phyloP scores from a whole-genome alignment of 2,329 filamentous ascomycete genomes.

The Massarina eburnea region DNA sequence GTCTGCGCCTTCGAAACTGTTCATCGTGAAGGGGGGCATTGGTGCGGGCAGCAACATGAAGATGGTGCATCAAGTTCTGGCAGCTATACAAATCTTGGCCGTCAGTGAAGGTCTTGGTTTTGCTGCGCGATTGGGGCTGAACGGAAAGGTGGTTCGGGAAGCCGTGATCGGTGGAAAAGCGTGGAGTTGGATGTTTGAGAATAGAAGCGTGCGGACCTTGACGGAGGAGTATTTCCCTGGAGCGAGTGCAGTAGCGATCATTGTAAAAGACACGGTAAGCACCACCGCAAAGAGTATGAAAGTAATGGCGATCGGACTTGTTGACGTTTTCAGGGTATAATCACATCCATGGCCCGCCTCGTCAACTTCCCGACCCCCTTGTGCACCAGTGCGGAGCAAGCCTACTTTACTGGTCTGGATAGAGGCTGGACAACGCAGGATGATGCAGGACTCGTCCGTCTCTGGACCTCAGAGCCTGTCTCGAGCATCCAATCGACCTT shows the following conservation, averaged over 20 bases:
- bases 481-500: slow-evolving; percentile 26
- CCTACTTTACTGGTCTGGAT: slow-evolving; percentile 62
- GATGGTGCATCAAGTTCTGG: slow-evolving; percentile 61
- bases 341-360: slow-evolving; percentile 65
- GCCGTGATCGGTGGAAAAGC: slow-evolving; percentile 49
- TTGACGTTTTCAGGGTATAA: slow-evolving; percentile 55
- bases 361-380: slow-evolving; percentile 62
- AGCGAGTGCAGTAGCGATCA: slow-evolving; percentile 49
- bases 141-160: slow-evolving; percentile 53
- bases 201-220: slow-evolving; percentile 57
- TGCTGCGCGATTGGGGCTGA: slow-evolving; percentile 55
- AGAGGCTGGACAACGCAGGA: slow-evolving; percentile 59
- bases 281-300: not conserved
- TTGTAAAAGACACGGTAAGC: slow-evolving; percentile 50
- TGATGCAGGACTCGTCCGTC: slow-evolving; percentile 58
- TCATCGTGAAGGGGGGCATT: slow-evolving; percentile 55
- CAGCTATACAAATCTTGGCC: slow-evolving; percentile 59
- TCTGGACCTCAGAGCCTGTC: slow-evolving; percentile 51
- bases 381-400: slow-evolving; percentile 64
- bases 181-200: slow-evolving; percentile 60
- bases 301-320: not conserved
- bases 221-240: slow-evolving; percentile 52
- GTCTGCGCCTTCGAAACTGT: slow-evolving; percentile 62
- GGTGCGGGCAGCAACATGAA: slow-evolving; percentile 60
- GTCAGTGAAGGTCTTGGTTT: slow-evolving; percentile 61